These are phyloP conservation scores for Entelexis paramagnoliae DNA, from an alignment of 1,139 yeast genomes.

Conservation along the genomic window DNA sequence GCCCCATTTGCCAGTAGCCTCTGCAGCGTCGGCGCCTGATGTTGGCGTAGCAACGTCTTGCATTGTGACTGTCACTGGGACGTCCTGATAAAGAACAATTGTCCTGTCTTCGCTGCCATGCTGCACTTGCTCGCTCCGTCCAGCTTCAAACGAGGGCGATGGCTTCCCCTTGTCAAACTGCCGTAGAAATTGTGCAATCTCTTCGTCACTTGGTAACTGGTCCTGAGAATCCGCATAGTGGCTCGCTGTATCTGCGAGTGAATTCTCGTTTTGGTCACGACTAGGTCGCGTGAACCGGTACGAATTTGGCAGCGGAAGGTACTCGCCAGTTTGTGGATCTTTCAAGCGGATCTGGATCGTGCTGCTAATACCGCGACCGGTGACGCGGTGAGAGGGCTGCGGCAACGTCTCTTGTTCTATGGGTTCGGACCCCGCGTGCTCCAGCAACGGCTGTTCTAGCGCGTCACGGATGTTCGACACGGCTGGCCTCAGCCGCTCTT, in stretches of 20 bases:
- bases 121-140: neutral
- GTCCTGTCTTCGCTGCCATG: neutral
- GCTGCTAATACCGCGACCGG: constrained; percentile 24
- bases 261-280: too few species aligned
- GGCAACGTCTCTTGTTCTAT: neutral
- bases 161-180: too few species aligned
- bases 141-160: too few species aligned
- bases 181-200: too few species aligned
- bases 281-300: neutral
- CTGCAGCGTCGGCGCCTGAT: neutral
- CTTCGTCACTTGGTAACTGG: too few species aligned
- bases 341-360: neutral
- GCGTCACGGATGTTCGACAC: neutral
- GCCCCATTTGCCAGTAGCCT: neutral
- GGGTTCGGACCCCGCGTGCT: neutral
- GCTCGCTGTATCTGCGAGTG: too few species aligned
- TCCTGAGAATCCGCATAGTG: too few species aligned
- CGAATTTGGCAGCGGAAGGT: neutral
- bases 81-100: neutral
- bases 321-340: constrained; percentile 7
- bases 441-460: neutral
- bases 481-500: constrained; percentile 1
- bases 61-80: neutral
- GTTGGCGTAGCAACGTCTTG: neutral
- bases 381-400: neutral